These are phyloP conservation scores for Avena atlantica DNA, from an alignment of 176 grass and related monocot species.

Conservation along the genomic window DNA sequence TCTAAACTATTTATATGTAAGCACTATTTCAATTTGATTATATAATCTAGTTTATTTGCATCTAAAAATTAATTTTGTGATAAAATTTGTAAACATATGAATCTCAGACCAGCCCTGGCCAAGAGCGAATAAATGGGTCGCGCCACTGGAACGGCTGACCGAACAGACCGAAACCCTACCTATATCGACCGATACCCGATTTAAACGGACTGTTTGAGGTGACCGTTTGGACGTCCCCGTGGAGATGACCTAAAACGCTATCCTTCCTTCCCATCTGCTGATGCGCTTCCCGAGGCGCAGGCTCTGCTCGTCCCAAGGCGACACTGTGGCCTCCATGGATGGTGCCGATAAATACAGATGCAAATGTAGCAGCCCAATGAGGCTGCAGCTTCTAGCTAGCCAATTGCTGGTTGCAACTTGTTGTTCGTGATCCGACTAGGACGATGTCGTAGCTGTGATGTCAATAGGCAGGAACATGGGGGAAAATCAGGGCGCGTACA, in stretches of 20 bases:
- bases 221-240: too few relatives aligned
- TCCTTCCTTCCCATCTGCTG: neutral
- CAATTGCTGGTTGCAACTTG: slow-evolving; percentile 9
- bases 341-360: neutral
- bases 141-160: too few relatives aligned
- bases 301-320: slow-evolving; percentile 42
- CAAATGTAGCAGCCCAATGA: slow-evolving; percentile 38
- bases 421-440: neutral
- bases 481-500: neutral
- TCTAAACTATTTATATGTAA: too few relatives aligned
- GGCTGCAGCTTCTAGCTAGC: neutral
- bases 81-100: too few relatives aligned
- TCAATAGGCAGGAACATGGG: neutral
- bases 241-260: neutral
- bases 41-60: too few relatives aligned
- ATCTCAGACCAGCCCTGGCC: too few relatives aligned
- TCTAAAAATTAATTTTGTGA: too few relatives aligned
- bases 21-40: too few relatives aligned
- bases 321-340: slow-evolving; percentile 3
- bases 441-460: neutral
- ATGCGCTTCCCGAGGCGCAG: slow-evolving; percentile 41
- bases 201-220: too few relatives aligned
- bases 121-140: too few relatives aligned
- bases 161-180: too few relatives aligned
- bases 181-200: too few relatives aligned